Percentiles rank a stretch among this genome's conserved stretches.
Conservation (phyloP, 805 yeast species). For the Sungouiozyma intestinalis region DNA sequence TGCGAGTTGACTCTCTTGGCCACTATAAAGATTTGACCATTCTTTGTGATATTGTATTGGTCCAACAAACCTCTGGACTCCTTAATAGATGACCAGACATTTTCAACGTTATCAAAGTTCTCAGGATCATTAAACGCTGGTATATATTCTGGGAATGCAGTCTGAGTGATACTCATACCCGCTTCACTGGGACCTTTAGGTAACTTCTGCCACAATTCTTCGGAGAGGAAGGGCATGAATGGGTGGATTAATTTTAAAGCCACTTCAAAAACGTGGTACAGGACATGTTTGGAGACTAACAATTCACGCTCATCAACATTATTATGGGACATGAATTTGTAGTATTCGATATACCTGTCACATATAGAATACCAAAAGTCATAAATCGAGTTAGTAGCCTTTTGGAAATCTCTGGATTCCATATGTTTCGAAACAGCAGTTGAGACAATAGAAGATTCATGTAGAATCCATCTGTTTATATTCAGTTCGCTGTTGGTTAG, state of each 20-base stretch:
- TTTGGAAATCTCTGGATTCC: slow-evolving; percentile 78
- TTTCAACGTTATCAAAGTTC: slow-evolving; percentile 64
- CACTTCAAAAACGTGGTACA: slow-evolving; percentile 80
- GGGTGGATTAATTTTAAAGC: slow-evolving; percentile 90
- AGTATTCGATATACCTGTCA: slow-evolving; percentile 95
- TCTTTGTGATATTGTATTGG: slow-evolving; percentile 78
- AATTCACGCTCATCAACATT: slow-evolving; percentile 72
- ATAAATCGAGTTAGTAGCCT: slow-evolving; percentile 72
- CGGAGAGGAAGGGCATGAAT: slow-evolving; percentile 93
- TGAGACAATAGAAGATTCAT: slow-evolving; percentile 61
- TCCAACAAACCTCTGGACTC: slow-evolving; percentile 83
- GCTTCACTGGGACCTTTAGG: slow-evolving; percentile 56
- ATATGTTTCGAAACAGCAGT: slow-evolving; percentile 49
- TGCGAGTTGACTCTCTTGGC: slow-evolving; percentile 27
- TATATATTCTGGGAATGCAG: slow-evolving; percentile 61
- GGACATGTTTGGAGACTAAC: slow-evolving; percentile 49
- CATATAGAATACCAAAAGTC: slow-evolving; percentile 90
- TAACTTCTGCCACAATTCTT: slow-evolving; percentile 96
- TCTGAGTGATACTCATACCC: slow-evolving; percentile 60
- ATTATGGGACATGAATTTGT: slow-evolving; percentile 78
- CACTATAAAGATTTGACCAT: slow-evolving; percentile 76
- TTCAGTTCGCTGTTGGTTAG: slow-evolving; percentile 43
- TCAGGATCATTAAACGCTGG: slow-evolving; percentile 47
- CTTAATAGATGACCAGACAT: slow-evolving; percentile 74
- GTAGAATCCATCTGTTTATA: slow-evolving; percentile 92